phyloP scores from a whole-genome alignment of 345 rosid genomes.

The Streptanthus diversifolius region DNA sequence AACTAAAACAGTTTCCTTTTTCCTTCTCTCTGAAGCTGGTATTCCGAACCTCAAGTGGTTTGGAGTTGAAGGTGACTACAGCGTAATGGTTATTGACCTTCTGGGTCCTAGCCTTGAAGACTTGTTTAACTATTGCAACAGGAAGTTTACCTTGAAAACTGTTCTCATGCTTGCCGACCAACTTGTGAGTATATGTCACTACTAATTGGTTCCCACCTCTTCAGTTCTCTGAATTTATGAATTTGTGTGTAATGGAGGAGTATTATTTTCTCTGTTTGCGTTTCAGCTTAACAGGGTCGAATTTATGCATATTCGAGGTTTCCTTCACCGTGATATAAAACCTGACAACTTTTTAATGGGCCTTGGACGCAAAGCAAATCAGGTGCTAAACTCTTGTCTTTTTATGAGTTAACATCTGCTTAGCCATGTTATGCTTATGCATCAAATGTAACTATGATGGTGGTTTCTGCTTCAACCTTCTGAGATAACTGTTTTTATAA shows the following conservation, averaged over 20 bases:
- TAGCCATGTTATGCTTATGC: neutral
- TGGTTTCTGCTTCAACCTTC: neutral
- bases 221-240: neutral
- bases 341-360: conserved; percentile 92
- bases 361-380: conserved; percentile 80
- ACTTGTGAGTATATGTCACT: conserved; percentile 44
- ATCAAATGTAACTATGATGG: neutral
- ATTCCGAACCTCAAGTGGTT: conserved; percentile 83
- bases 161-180: conserved; percentile 92
- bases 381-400: conserved; percentile 35
- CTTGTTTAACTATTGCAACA: conserved; percentile 72
- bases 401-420: neutral
- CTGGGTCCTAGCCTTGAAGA: conserved; percentile 92
- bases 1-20: neutral
- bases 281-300: conserved; percentile 79
- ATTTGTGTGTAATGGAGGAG: neutral
- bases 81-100: conserved; percentile 81
- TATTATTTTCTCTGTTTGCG: conserved; percentile 4
- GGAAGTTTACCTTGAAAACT: conserved; percentile 73
- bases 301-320: conserved; percentile 71
- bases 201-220: neutral
- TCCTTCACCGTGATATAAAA: conserved; percentile 88
- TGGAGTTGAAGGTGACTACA: conserved; percentile 78
- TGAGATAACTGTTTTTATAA: neutral
- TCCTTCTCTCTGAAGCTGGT: conserved; percentile 49